These are phyloP conservation scores for Oxyria digyna DNA, from an alignment of 148 eudicot species.

Conservation along the genomic window DNA sequence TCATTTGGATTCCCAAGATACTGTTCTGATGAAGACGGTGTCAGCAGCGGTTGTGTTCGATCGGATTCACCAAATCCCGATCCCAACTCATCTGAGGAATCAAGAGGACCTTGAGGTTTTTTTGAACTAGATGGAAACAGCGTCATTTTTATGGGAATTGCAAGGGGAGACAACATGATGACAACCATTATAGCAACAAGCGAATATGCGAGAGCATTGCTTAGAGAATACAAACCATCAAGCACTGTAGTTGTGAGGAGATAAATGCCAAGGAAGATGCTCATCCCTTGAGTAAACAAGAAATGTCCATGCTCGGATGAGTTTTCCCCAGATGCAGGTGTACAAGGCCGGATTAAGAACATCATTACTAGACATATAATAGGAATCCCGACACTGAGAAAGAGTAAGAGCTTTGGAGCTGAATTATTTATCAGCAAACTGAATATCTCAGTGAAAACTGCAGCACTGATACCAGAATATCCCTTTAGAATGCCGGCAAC, in stretches of 20 bases:
- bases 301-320: constrained; percentile 52
- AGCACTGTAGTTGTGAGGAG: constrained; percentile 54
- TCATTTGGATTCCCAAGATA: constrained; percentile 33
- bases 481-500: constrained; percentile 92
- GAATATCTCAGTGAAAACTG: constrained; percentile 63
- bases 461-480: constrained; percentile 76
- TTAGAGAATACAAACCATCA: constrained; percentile 22
- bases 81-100: constrained; percentile 32
- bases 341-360: constrained; percentile 70
- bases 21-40: constrained; percentile 28
- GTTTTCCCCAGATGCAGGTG: constrained; percentile 69
- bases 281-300: constrained; percentile 64
- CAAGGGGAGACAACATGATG: constrained; percentile 71
- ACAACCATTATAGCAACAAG: constrained; percentile 56
- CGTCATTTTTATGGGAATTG: constrained; percentile 84
- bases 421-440: constrained; percentile 43
- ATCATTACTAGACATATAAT: constrained; percentile 52
- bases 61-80: constrained; percentile 15
- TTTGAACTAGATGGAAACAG: constrained; percentile 39
- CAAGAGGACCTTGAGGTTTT: constrained; percentile 14
- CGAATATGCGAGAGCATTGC: constrained; percentile 31
- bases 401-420: constrained; percentile 43
- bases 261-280: constrained; percentile 51
- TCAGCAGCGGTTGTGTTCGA: constrained; percentile 25
- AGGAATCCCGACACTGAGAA: constrained; percentile 64